These are phyloP conservation scores for Rhytidiadelphus loreus DNA, from an alignment of 225 moss, liverwort and hornwort species.

Conservation along the genomic window DNA sequence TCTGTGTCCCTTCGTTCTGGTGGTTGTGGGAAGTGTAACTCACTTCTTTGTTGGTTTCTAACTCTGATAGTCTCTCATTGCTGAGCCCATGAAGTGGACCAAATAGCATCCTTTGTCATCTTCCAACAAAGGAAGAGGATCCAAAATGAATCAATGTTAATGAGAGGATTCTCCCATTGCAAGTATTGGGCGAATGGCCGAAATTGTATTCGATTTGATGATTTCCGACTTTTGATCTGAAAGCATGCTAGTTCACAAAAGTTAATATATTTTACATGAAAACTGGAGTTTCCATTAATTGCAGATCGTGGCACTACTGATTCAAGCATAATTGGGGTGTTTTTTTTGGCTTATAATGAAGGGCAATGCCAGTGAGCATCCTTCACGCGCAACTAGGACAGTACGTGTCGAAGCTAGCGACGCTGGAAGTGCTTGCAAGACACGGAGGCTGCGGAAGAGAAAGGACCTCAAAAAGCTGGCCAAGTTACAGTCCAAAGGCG, in stretches of 20 bases:
- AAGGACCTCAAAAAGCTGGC: conserved; percentile 31
- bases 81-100: not conserved
- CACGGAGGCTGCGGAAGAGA: not conserved
- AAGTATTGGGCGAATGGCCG: not conserved
- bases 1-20: not conserved
- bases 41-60: not conserved
- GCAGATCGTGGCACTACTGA: not conserved
- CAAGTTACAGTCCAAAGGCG: conserved; percentile 35
- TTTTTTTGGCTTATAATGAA: not conserved
- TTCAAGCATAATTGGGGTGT: not conserved
- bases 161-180: not conserved
- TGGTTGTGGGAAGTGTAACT: not conserved
- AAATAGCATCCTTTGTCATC: not conserved
- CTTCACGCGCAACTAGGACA: conserved; percentile 8
- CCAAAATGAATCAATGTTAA: not conserved
- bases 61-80: not conserved
- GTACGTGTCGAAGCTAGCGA: conserved; percentile 24
- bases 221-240: not conserved
- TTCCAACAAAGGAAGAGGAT: not conserved
- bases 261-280: not conserved
- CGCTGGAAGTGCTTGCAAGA: not conserved
- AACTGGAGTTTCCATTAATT: not conserved
- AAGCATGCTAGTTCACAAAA: not conserved
- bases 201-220: not conserved
- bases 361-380: not conserved